Base-by-base conservation (phyloP, 257 asterid genomes). In the Solanum verrucosum region DNA sequence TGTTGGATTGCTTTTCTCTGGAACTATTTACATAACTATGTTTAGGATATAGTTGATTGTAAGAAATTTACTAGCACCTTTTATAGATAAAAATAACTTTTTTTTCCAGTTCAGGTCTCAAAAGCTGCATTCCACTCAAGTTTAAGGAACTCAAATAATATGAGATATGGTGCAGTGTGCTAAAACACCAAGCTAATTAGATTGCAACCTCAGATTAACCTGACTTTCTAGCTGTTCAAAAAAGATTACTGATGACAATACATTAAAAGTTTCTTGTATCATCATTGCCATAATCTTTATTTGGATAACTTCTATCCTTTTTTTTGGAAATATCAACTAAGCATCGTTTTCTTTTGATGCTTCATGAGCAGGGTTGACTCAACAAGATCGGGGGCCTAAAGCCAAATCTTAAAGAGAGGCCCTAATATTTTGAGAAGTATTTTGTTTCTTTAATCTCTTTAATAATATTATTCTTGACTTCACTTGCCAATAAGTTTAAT, bases 301-400 rank as follows among this genome's bases (percentile, higher is more conserved):
- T 33, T 9, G 4, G 25, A 12, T 5, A 52, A 20, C 46, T 56
- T 73, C 23, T 20, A 13, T 72, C 81, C 6, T 8, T 44, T 56
- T 56, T 44, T 35, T 79, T 44, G 29, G 34, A n/a, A 25, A 27
- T 25, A 46, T 46, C 12, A 79, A 20, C 84, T 79, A 34, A 79
- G 16, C 37, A 6, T 78, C 93, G n/a, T 25, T 79, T 5, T 79
- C n/a, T 74, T 44, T 82, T 71, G 84, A 38, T 81, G 70, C 90
- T 88, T 84, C 94, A 94, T 96, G 96, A 87, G 82, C 9, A 37
- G 40, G 9, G 40, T 7, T 0, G 40, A 37, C 40, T 37, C 40
- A 37, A 37, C 9, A 37, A 37, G 3, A 37, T 37, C 9, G 40
- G 40, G 40, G 40, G 40, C 40, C 40, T 37, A 37, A 37, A 37